phyloP scores from a whole-genome alignment of 1,284 basidiomycete species.

The Microbotryum violaceum region DNA sequence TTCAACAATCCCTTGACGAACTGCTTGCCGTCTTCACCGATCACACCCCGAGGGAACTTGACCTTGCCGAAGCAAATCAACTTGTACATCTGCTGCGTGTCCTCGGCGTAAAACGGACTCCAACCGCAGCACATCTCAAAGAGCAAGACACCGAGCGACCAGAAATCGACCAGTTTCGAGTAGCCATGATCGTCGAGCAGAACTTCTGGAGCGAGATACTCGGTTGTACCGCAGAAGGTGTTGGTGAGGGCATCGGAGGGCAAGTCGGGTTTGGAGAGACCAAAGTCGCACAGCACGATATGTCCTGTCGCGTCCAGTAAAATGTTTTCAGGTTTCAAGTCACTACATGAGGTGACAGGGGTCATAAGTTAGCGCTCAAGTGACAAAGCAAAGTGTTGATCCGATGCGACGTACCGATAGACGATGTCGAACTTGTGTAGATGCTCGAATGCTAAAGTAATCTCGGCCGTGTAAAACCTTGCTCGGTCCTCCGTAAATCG shows the following conservation, averaged over 20 bases:
- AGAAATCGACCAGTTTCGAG: constrained; percentile 97
- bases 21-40: constrained; percentile 96
- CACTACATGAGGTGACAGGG: constrained; percentile 46
- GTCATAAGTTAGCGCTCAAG: not conserved
- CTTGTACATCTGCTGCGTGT: constrained; percentile 99
- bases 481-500: constrained; percentile 86
- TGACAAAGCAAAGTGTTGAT: not conserved
- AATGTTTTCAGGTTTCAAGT: constrained; percentile 96
- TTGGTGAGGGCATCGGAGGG: constrained; percentile 91
- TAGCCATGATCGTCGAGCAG: constrained; percentile 98
- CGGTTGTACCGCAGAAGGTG: constrained; percentile 45
- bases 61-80: constrained; percentile 97
- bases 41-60: constrained; percentile 89
- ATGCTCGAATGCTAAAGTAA: constrained; percentile 88
- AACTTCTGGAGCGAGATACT: constrained; percentile 94
- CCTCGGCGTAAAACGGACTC: constrained; percentile 99
- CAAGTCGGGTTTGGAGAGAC: constrained; percentile 91
- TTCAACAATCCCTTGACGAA: constrained; percentile 98
- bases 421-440: constrained; percentile 96
- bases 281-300: constrained; percentile 94
- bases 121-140: constrained; percentile 94
- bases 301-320: constrained; percentile 93
- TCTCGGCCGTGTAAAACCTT: constrained; percentile 89
- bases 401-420: constrained; percentile 61
- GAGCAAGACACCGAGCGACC: constrained; percentile 52